These are phyloP conservation scores for Beauveria sp. DNA, from an alignment of 2,329 filamentous ascomycete species.

Conservation along the genomic window DNA sequence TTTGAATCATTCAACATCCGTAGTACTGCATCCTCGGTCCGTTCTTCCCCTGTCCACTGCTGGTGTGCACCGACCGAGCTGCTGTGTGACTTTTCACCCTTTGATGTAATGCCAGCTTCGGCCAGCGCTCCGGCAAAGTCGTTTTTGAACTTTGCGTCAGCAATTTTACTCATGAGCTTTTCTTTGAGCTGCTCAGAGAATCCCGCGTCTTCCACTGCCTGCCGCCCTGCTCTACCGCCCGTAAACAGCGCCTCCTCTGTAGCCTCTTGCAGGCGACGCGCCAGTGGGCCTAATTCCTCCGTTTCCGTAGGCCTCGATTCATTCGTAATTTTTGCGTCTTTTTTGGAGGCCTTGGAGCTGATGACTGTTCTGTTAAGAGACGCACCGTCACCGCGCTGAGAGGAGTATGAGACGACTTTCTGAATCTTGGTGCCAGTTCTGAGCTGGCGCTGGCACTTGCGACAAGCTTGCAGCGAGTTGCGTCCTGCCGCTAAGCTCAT, in stretches of 20 bases:
- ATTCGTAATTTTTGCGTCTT: conserved; percentile 4
- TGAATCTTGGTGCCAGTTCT: background rate
- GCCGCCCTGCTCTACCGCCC: conserved; percentile 51
- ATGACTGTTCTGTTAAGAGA: background rate
- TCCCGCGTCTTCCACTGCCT: conserved; percentile 53
- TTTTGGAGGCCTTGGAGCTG: conserved; percentile 1
- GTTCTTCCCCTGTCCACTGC: conserved; percentile 75
- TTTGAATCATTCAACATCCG: conserved; percentile 79
- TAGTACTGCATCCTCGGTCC: conserved; percentile 64
- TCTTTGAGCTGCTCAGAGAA: conserved; percentile 58
- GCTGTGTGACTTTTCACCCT: background rate
- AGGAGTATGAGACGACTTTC: background rate
- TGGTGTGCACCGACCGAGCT: background rate
- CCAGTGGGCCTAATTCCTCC: conserved; percentile 37
- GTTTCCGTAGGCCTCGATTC: background rate
- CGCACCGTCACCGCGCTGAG: background rate
- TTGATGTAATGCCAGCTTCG: conserved; percentile 39
- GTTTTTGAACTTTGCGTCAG: conserved; percentile 45
- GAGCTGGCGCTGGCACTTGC: background rate
- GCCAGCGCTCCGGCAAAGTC: conserved; percentile 42
- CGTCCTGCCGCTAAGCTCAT: background rate
- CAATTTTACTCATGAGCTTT: conserved; percentile 48
- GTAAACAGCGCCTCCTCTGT: conserved; percentile 55
- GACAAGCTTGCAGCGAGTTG: background rate
- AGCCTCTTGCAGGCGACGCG: conserved; percentile 51